Percentiles rank a stretch among this genome's conserved stretches.
These are phyloP conservation scores for Solanum chiquidenum DNA, from an alignment of 257 asterid genomes.

Conservation along the genomic window DNA sequence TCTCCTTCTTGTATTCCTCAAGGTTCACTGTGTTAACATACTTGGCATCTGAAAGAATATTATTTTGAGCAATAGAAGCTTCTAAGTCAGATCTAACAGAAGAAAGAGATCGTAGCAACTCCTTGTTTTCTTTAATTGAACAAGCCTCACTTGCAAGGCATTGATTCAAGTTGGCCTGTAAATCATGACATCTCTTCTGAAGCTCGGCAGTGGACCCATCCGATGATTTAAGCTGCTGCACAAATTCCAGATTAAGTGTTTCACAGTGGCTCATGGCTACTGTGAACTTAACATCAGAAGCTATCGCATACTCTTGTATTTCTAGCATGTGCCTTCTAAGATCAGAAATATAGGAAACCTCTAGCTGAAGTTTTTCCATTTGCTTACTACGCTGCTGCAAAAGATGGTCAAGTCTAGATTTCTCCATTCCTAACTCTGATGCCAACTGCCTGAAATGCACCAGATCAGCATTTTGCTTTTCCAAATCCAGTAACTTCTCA, in stretches of 20 bases:
- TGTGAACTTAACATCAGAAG: conserved; percentile 45
- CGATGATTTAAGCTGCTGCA: conserved; percentile 30
- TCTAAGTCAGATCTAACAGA: conserved; percentile 47
- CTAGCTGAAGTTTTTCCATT: conserved; percentile 31
- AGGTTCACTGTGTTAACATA: conserved; percentile 18
- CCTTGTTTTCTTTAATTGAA: conserved; percentile 32
- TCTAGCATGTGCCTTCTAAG: conserved; percentile 44
- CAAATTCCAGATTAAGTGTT: conserved; percentile 26
- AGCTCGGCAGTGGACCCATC: conserved; percentile 32
- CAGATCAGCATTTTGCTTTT: conserved; percentile 45
- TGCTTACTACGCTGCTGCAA: conserved; percentile 33
- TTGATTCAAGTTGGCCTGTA: conserved; percentile 31
- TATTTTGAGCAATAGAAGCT: conserved; percentile 32
- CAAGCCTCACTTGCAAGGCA: conserved; percentile 34
- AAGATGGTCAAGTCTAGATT: conserved; percentile 37
- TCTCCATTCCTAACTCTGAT: conserved; percentile 52
- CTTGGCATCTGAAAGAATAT: conserved; percentile 51
- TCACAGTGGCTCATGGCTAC: conserved; percentile 38
- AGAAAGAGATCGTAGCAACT: conserved; percentile 23
- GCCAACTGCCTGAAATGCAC: conserved; percentile 34
- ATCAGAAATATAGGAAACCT: conserved; percentile 24
- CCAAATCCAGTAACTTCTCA: conserved; percentile 25
- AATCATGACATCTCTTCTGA: conserved; percentile 29
- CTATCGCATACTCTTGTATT: conserved; percentile 35
- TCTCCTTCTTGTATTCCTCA: conserved; percentile 32